Conservation (phyloP, 140 eudicot species). For the Oenanthe javanica region DNA sequence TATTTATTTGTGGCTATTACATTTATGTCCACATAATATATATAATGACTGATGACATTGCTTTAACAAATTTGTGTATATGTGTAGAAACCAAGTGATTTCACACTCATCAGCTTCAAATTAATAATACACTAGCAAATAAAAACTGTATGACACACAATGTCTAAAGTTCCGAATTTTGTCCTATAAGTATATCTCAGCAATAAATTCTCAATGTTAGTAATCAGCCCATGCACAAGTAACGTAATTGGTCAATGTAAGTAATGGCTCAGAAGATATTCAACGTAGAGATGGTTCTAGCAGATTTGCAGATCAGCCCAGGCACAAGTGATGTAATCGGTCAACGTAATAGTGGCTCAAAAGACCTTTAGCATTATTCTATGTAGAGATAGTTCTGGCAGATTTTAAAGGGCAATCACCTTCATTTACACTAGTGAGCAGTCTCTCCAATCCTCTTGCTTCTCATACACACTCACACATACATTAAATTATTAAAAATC, state of each 20-base stretch:
- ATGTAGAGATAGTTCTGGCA: background rate
- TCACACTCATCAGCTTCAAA: background rate
- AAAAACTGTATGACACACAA: background rate
- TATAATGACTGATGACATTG: background rate
- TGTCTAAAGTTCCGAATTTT: background rate
- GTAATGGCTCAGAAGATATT: background rate
- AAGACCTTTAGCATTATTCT: background rate
- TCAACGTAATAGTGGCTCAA: background rate
- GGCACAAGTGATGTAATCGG: background rate
- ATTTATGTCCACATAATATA: background rate
- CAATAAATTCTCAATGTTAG: background rate
- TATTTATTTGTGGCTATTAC: background rate
- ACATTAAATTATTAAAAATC: background rate
- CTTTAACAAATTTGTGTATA: background rate
- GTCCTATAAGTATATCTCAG: background rate
- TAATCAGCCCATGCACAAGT: background rate
- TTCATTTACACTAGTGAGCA: background rate
- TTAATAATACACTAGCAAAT: background rate
- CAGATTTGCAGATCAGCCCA: background rate
- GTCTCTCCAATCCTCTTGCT: background rate
- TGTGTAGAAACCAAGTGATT: background rate
- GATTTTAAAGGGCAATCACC: background rate
- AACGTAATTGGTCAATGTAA: background rate
- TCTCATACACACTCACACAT: background rate
- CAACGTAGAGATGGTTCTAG: background rate